Evolutionary conservation across 2,329 filamentous ascomycete genomes (phyloP), one percentile per base, ranked within the genome.

Genomic region (Neophaeococcomyces mojaviensis): DNA sequence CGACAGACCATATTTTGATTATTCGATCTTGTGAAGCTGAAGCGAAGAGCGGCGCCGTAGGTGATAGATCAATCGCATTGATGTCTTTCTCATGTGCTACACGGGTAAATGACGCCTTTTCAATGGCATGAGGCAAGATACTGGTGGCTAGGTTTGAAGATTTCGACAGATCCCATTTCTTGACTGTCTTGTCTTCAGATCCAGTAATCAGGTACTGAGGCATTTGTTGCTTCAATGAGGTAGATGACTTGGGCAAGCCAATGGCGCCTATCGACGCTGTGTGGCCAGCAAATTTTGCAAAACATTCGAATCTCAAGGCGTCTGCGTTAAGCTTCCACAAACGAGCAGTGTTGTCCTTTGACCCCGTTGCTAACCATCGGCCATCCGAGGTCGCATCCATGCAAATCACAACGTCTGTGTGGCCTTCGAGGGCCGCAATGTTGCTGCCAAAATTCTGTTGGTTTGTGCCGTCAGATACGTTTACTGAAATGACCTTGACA

Each of bases 41-140:
- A 2, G 90, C 94, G 60, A 98, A 97, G 1, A 96, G 68, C n/a
- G 81, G 78, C 3, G 79, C 79, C 1, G 77, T 74, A 18, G 81
- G 76, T 53, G 88, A 86, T 9, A 92, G 75, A 53, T 94, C 88
- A 41, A 98, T 78, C 2, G 92, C 88, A 58, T 98, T 98, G 67
- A 98, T 98, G 56, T 98, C 92, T 63, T 98, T 98, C 61, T 98
- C 92, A 66, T 98, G 92, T 1, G 92, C 92, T 65, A 96, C 94
- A 47, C 92, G 79, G 1, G 92, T 97, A 64, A 86, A 98, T 3
- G 82, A 68, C 33, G 87, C 87, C 56, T 69, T 69, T 2, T 62
- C 61, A 24, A 46, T 48, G 8, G 58, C 52, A 41, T 64, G 62
- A n/a, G 63, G 60, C 16, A n/a, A n/a, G n/a, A n/a, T n/a, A n/a